Conservation (phyloP, 305 asterid species). For the Fraxinus dipetala region DNA sequence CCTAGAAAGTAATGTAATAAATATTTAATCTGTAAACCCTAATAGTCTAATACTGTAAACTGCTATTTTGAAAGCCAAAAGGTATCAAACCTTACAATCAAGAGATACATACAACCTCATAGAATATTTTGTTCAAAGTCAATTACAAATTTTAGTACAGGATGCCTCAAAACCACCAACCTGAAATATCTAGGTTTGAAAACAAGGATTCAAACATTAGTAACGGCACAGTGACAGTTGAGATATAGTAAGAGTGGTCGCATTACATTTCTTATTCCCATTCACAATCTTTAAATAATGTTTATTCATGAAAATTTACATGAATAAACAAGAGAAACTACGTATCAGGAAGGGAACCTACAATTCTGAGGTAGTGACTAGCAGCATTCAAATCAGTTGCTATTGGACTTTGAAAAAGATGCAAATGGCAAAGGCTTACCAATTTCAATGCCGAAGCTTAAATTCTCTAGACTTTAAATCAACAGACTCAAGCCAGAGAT, state of each 20-base stretch:
- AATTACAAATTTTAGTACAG: background rate
- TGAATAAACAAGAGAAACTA: background rate
- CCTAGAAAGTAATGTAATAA: background rate
- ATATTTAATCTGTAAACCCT: background rate
- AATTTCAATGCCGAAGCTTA: background rate
- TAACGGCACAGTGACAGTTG: background rate
- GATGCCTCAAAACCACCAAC: background rate
- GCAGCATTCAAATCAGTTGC: background rate
- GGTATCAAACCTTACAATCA: background rate
- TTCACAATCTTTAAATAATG: background rate
- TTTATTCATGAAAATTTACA: background rate
- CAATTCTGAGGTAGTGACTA: background rate
- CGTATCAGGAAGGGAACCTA: background rate
- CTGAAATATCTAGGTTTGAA: background rate
- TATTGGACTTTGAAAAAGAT: background rate
- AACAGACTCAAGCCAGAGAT: conserved; percentile 4
- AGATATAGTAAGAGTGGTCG: background rate
- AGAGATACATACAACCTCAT: background rate
- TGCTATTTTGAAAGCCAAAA: background rate
- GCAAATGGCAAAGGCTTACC: background rate
- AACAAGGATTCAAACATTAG: background rate
- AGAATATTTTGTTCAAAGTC: background rate
- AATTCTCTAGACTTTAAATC: background rate
- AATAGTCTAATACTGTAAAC: background rate
- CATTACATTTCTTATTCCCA: background rate